Conservation (phyloP, 2,329 filamentous ascomycete genomes). For the Aquanectria penicillioides region DNA sequence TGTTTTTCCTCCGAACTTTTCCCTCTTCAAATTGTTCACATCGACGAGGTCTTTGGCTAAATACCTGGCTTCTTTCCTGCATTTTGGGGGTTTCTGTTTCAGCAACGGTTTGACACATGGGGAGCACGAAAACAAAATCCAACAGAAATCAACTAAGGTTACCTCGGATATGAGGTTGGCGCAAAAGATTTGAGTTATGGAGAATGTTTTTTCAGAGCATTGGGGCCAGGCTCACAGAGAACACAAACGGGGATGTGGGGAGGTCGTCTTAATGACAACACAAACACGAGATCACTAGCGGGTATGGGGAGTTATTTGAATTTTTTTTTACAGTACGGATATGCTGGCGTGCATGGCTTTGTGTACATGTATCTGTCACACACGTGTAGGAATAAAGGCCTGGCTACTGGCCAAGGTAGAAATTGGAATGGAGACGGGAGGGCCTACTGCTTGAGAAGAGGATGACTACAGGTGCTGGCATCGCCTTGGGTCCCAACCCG, state of each 20-base stretch:
- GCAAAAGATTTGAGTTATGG: slow-evolving; percentile 19
- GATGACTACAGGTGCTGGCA: background rate
- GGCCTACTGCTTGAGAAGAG: background rate
- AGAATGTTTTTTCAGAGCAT: slow-evolving; percentile 22
- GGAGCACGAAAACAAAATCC: too few species aligned
- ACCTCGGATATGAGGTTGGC: slow-evolving; percentile 26
- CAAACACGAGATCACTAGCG: slow-evolving; percentile 31
- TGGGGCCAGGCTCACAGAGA: background rate
- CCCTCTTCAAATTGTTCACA: slow-evolving; percentile 17
- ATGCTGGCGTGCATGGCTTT: slow-evolving; percentile 31
- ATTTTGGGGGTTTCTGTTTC: slow-evolving; percentile 26
- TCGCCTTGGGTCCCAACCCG: background rate
- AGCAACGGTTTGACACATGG: slow-evolving; percentile 26
- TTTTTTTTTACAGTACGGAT: slow-evolving; percentile 11
- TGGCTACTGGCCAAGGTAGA: background rate
- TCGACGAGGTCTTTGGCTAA: slow-evolving; percentile 31
- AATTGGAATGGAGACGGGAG: background rate
- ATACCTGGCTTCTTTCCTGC: slow-evolving; percentile 26
- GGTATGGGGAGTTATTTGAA: slow-evolving; percentile 31
- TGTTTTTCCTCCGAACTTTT: slow-evolving; percentile 24
- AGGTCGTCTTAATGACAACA: slow-evolving; percentile 25
- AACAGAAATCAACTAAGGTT: slow-evolving; percentile 28
- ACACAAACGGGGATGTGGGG: background rate
- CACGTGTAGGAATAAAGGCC: slow-evolving; percentile 28
- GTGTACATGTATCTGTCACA: slow-evolving; percentile 22